Base-by-base conservation (phyloP, 352 stramenopile genomes). In the Plasmopara viticola region DNA sequence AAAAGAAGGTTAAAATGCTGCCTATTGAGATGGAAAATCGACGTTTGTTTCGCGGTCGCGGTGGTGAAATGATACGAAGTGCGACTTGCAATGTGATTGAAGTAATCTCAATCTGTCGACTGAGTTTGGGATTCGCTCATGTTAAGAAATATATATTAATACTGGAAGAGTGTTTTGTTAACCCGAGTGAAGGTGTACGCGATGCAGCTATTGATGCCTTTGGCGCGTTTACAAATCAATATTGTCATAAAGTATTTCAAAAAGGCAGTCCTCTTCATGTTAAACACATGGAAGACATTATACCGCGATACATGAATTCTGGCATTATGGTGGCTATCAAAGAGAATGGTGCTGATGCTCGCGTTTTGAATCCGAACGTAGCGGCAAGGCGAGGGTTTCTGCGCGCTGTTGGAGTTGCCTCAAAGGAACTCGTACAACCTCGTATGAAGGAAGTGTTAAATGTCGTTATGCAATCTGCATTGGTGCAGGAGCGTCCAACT, bases 11-110 rank as follows among this genome's bases (percentile, higher is more conserved):
- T 28, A 94, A 94, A 53, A 68, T 74, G 52, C 52, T 94, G 34
- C 69, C 78, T 4, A 72, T 91, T 35, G 82, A 84, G 20, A 83
- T 99, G 48, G 96, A 99, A 54, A 98, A 98, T 59, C 71, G 75
- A 6, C 80, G 95, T 7, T 64, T 98, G 6, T 99, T 98, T 63
- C 85, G 96, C 53, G 96, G 96, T 9, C 84, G 93, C 12, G 96
- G 96, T 37, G 95, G 96, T 14, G 95, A 99, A 59, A 86, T 97
- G 33, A 97, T 99, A 58, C 88, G 96, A 34, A 59, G 60, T 12
- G 95, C 95, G 29, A 85, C 96, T 40, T 99, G 96, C 64, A 66
- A 90, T 51, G 68, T 99, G 49, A 97, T 99, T 64, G 82, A 98
- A 74, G 91, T 87, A 34, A 85, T 98, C 28, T 49, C 70, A 0